A percentile compares a stretch with the other conserved stretches of the same genome.
Evolutionary conservation across 129 eudicot genomes (phyloP).

Genomic region (Flaveria sonorensis): DNA sequence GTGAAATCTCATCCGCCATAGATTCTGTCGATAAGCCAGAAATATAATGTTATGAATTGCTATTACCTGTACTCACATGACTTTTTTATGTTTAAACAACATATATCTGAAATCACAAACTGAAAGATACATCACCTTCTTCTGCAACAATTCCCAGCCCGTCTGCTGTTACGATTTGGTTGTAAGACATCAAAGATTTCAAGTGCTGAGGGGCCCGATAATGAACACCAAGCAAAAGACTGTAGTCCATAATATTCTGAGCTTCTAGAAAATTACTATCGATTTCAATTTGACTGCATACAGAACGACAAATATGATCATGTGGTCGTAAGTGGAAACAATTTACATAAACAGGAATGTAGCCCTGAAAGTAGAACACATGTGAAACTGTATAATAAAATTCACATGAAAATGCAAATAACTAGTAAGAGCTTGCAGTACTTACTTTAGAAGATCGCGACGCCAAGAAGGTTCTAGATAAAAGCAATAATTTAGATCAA

Average conservation of each 20-base stretch:
- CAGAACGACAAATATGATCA: constrained; percentile 16
- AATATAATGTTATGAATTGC: constrained; percentile 14
- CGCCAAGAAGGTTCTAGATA: constrained; percentile 94
- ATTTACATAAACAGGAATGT: not conserved
- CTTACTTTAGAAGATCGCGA: constrained; percentile 73
- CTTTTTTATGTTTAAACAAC: not conserved
- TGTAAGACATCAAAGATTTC: constrained; percentile 67
- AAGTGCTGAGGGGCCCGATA: constrained; percentile 95
- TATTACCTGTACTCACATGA: not conserved
- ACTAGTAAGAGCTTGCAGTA: constrained; percentile 19
- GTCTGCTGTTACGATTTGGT: constrained; percentile 49
- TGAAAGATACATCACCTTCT: constrained; percentile 55
- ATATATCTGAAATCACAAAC: not conserved
- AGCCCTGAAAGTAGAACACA: not conserved
- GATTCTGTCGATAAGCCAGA: constrained; percentile 44
- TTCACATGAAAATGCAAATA: not conserved
- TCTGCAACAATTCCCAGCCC: constrained; percentile 88
- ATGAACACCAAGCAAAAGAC: constrained; percentile 92
- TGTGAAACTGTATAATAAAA: not conserved
- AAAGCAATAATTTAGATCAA: constrained; percentile 86
- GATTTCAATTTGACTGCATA: constrained; percentile 85
- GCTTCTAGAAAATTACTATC: constrained; percentile 90
- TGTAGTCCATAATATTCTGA: constrained; percentile 95
- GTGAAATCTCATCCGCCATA: constrained; percentile 83
- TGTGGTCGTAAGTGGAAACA: constrained; percentile 12